These are phyloP conservation scores for Bauhinia variegata DNA, from an alignment of 306 rosid genomes.

Conservation along the genomic window DNA sequence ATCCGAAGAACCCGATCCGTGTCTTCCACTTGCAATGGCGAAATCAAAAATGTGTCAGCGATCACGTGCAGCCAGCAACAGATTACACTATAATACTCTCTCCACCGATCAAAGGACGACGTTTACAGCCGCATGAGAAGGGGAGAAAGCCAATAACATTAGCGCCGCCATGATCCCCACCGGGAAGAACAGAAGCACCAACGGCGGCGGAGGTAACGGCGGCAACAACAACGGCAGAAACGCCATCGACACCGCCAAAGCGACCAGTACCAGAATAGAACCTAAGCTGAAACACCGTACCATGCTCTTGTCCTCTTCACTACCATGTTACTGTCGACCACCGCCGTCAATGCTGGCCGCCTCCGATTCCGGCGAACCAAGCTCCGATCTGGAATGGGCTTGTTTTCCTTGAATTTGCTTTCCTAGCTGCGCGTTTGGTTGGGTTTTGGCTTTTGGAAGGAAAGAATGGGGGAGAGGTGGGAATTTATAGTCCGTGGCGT, in stretches of 20 bases:
- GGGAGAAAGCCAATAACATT: constrained; percentile 51
- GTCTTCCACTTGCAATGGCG: not conserved
- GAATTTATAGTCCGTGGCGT: not conserved
- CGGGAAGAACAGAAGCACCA: constrained; percentile 54
- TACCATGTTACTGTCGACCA: not conserved
- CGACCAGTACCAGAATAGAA: constrained; percentile 33
- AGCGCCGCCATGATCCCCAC: constrained; percentile 57
- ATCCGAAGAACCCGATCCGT: constrained; percentile 23
- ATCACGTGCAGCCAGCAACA: too few species aligned
- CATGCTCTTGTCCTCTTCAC: constrained; percentile 5
- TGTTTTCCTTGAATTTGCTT: not conserved
- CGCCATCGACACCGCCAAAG: constrained; percentile 51
- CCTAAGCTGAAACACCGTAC: constrained; percentile 34
- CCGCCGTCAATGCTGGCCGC: not conserved
- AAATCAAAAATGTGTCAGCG: constrained; percentile 29
- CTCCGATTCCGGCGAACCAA: not conserved
- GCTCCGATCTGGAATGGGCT: not conserved
- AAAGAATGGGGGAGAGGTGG: not conserved
- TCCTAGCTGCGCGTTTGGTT: not conserved
- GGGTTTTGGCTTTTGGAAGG: not conserved
- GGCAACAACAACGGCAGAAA: constrained; percentile 51
- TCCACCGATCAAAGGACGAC: constrained; percentile 38
- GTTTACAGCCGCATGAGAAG: constrained; percentile 31
- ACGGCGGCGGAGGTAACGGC: constrained; percentile 59
- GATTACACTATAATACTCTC: constrained; percentile 17